Percentiles rank a stretch among this genome's conserved stretches.
These are phyloP conservation scores for Salvia sclarea DNA, from an alignment of 305 asterid genomes.

Conservation along the genomic window DNA sequence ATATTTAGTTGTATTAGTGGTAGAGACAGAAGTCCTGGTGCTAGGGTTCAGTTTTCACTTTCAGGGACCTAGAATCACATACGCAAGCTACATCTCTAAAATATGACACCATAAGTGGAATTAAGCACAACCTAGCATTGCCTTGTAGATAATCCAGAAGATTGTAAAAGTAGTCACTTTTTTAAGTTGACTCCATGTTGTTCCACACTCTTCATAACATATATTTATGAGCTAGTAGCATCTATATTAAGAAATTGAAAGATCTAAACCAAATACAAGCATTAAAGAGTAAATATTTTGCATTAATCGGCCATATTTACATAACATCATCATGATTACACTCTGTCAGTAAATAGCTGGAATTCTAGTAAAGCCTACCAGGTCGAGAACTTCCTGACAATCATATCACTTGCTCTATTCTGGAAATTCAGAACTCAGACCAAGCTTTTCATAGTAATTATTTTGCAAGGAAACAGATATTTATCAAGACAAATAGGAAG, in stretches of 20 bases:
- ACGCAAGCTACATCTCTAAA: not conserved
- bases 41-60: slow-evolving; percentile 5
- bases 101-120: not conserved
- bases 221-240: not conserved
- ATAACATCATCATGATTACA: not conserved
- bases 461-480: slow-evolving; percentile 15
- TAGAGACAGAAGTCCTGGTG: not conserved
- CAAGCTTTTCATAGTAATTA: not conserved
- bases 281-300: not conserved
- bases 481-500: slow-evolving; percentile 21
- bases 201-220: not conserved
- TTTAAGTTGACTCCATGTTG: too few species aligned
- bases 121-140: not conserved
- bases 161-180: not conserved
- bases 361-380: not conserved
- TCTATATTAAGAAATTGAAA: not conserved
- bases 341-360: not conserved
- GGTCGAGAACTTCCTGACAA: not conserved
- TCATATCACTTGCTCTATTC: slow-evolving; percentile 1
- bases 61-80: not conserved
- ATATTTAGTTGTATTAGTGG: slow-evolving; percentile 9
- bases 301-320: not conserved
- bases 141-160: not conserved
- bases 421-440: slow-evolving; percentile 27
- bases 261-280: slow-evolving; percentile 16